These are phyloP conservation scores for Lagenaria siceraria DNA, from an alignment of 306 rosid genomes.

Conservation along the genomic window DNA sequence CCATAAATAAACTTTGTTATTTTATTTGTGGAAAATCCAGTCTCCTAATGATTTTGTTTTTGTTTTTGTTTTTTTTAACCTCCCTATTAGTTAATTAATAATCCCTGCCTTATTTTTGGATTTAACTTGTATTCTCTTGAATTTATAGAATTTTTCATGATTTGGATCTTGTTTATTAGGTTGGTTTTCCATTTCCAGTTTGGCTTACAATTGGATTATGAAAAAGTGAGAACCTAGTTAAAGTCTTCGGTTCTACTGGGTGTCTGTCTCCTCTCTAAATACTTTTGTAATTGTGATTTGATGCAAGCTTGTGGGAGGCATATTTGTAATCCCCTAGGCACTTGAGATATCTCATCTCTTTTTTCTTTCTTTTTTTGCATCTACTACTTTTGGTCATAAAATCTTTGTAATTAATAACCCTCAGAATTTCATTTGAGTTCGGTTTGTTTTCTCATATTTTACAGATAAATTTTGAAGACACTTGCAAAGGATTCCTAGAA, in stretches of 20 bases:
- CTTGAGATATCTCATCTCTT: not conserved
- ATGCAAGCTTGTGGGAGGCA: not conserved
- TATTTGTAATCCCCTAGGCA: not conserved
- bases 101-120: not conserved
- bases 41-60: not conserved
- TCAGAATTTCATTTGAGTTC: not conserved
- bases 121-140: not conserved
- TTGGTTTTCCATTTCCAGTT: not conserved
- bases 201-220: not conserved
- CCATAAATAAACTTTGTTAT: not conserved
- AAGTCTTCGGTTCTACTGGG: not conserved
- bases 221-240: not conserved
- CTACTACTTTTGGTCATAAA: not conserved
- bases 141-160: not conserved
- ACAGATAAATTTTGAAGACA: slow-evolving; percentile 95
- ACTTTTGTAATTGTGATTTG: not conserved
- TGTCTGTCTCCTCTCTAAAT: not conserved
- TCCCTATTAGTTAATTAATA: not conserved
- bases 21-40: not conserved
- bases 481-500: slow-evolving; percentile 93
- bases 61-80: not conserved
- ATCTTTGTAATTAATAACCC: not conserved
- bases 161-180: not conserved
- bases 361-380: not conserved
- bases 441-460: slow-evolving; percentile 10